These are phyloP conservation scores for Colletotrichum orchidophilum DNA, from an alignment of 2,329 filamentous ascomycete species.

Conservation along the genomic window DNA sequence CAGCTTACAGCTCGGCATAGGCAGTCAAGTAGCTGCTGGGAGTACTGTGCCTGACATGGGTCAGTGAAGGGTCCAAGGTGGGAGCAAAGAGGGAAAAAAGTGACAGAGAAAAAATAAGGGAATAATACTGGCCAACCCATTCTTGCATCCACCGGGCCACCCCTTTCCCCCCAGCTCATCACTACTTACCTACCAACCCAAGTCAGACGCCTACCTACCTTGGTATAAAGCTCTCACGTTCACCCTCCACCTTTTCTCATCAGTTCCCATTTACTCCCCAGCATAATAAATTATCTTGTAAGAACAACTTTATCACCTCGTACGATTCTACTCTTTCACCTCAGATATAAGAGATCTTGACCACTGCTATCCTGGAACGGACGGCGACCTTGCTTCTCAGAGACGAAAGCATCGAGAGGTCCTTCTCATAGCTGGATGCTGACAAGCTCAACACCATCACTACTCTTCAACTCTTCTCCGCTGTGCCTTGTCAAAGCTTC, in stretches of 20 bases:
- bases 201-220: background rate
- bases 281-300: background rate
- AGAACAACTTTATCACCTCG: background rate
- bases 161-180: background rate
- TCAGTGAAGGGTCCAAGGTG: background rate
- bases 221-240: background rate
- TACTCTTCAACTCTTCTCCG: background rate
- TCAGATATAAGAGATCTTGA: background rate
- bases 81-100: background rate
- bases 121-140: background rate
- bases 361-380: conserved; percentile 6
- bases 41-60: background rate
- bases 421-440: background rate
- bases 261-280: background rate
- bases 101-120: background rate
- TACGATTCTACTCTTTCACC: background rate
- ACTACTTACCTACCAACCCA: too few relatives aligned
- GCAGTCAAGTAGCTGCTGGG: background rate
- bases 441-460: background rate
- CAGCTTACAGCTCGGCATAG: background rate
- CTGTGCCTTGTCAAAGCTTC: background rate
- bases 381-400: background rate
- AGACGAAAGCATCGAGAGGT: background rate
- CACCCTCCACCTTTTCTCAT: background rate
- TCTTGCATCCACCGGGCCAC: background rate